phyloP scores from a whole-genome alignment of 108 stramenopile genomes.

The Schizochytrium sp. region DNA sequence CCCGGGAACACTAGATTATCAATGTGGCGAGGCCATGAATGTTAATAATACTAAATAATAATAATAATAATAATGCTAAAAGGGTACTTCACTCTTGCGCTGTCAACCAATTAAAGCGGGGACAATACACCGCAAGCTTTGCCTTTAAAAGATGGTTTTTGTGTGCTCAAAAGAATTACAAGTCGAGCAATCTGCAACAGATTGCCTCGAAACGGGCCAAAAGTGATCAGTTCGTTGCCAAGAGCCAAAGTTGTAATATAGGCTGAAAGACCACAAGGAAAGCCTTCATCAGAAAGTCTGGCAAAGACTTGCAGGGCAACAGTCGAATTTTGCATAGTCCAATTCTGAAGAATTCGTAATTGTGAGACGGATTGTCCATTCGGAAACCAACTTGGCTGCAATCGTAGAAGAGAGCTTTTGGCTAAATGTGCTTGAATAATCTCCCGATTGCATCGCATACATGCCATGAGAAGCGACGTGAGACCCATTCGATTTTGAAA shows the following conservation, averaged over 20 bases:
- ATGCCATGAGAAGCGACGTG: slow-evolving; percentile 26
- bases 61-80: neutral
- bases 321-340: neutral
- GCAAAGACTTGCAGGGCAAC: neutral
- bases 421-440: neutral
- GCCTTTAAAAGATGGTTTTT: too few species aligned
- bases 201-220: neutral
- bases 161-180: neutral
- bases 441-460: slow-evolving; percentile 21
- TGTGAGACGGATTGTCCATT: neutral
- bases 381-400: neutral
- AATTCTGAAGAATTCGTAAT: neutral
- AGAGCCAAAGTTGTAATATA: neutral
- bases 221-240: neutral
- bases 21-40: too few species aligned
- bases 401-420: neutral
- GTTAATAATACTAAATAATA: neutral
- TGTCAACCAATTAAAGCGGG: too few species aligned
- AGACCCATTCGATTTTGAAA: neutral
- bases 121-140: too few species aligned
- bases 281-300: neutral
- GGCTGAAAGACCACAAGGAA: neutral
- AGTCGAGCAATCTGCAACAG: neutral
- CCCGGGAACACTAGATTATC: too few species aligned
- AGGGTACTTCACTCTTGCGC: too few species aligned